Evolutionary conservation across 2,329 filamentous ascomycete species (phyloP).

Genomic region (Canariomyces notabilis): DNA sequence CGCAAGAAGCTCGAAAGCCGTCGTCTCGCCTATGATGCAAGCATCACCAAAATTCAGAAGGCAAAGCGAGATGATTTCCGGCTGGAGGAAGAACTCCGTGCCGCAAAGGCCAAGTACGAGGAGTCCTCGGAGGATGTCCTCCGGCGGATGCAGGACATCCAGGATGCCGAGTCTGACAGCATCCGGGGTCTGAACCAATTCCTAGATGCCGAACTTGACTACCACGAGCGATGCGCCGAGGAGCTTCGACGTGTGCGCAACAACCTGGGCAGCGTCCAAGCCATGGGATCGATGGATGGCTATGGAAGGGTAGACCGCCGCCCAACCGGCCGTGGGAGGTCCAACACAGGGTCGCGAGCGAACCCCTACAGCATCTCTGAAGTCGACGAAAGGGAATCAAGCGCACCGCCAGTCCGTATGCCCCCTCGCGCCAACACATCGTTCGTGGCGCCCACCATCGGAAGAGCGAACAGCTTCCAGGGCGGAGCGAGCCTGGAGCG

Average conservation of each 20-base stretch:
- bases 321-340: slow-evolving; percentile 37
- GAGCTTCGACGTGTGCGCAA: slow-evolving; percentile 59
- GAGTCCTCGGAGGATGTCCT: slow-evolving; percentile 89
- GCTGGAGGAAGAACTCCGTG: slow-evolving; percentile 84
- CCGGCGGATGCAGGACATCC: slow-evolving; percentile 92
- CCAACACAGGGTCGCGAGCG: slow-evolving; percentile 41
- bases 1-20: slow-evolving; percentile 93
- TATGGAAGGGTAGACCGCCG: slow-evolving; percentile 24
- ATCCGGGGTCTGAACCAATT: slow-evolving; percentile 75
- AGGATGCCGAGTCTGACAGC: slow-evolving; percentile 81
- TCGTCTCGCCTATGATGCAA: slow-evolving; percentile 85
- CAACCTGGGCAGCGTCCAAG: slow-evolving; percentile 35
- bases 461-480: slow-evolving; percentile 39
- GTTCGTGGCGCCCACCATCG: slow-evolving; percentile 32
- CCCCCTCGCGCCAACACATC: slow-evolving; percentile 24
- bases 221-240: slow-evolving; percentile 85
- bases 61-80: slow-evolving; percentile 90
- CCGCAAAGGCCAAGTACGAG: slow-evolving; percentile 92
- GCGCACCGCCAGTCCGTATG: slow-evolving; percentile 36
- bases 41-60: slow-evolving; percentile 85
- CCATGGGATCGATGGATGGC: slow-evolving; percentile 14
- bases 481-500: slow-evolving; percentile 23
- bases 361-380: slow-evolving; percentile 37
- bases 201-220: slow-evolving; percentile 82
- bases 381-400: slow-evolving; percentile 25